Percentiles rank a stretch among this genome's conserved stretches.
These are phyloP conservation scores for Scheffersomyces quercinus DNA, from an alignment of 1,139 yeast species.

Conservation along the genomic window DNA sequence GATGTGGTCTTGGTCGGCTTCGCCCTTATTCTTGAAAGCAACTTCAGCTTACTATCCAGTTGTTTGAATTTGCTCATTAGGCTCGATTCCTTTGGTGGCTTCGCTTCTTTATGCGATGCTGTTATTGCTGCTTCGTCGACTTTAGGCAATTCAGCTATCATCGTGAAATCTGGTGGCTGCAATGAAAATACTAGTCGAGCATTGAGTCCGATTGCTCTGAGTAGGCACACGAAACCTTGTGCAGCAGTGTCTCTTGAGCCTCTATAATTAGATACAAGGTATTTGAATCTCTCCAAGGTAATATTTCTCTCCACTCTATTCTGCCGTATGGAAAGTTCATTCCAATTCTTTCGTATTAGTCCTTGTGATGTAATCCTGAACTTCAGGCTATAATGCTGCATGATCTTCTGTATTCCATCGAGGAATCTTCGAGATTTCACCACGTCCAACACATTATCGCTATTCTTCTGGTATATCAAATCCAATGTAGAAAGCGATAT, in stretches of 20 bases:
- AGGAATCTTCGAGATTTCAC: constrained; percentile 68
- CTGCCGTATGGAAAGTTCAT: constrained; percentile 36
- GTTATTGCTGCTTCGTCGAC: constrained; percentile 5
- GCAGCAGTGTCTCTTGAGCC: constrained; percentile 85
- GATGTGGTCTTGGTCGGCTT: constrained; percentile 3
- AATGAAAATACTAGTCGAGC: constrained; percentile 78
- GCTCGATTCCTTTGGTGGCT: constrained; percentile 3
- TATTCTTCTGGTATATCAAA: constrained; percentile 47
- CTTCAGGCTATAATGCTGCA: constrained; percentile 60
- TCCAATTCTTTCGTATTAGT: constrained; percentile 59
- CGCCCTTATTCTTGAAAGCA: constrained; percentile 9
- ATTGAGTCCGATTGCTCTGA: constrained; percentile 69
- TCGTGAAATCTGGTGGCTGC: constrained; percentile 86
- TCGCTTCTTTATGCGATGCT: constrained; percentile 4
- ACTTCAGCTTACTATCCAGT: constrained; percentile 4
- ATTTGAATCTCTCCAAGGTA: constrained; percentile 38
- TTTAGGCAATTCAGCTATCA: constrained; percentile 22
- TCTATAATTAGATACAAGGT: constrained; percentile 40
- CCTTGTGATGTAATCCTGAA: constrained; percentile 54
- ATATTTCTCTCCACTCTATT: constrained; percentile 23
- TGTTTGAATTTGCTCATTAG: constrained; percentile 3
- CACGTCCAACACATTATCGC: constrained; percentile 30
- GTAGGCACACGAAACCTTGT: constrained; percentile 80
- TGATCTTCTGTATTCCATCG: constrained; percentile 69
- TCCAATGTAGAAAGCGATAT: constrained; percentile 49